Conservation (phyloP, 2,329 filamentous ascomycete species). For the Didymella exigua region DNA sequence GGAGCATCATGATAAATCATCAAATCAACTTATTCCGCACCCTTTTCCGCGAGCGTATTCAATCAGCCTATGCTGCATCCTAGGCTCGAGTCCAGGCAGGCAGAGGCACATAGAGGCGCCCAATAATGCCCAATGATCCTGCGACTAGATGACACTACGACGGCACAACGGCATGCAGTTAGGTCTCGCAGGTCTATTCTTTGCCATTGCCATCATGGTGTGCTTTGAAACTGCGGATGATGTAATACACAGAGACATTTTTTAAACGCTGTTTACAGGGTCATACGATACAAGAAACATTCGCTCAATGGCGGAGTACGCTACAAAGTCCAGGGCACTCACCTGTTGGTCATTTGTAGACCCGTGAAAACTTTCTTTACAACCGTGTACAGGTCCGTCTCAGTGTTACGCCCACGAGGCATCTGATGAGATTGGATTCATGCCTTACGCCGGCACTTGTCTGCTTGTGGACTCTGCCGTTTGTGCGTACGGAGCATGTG, state of each 20-base stretch:
- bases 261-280: background rate
- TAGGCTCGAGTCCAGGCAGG: background rate
- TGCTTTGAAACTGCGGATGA: background rate
- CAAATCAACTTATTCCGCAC: slow-evolving; percentile 3
- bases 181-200: background rate
- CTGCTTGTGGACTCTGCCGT: no score
- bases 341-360: no score
- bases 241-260: background rate
- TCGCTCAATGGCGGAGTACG: no score
- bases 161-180: background rate
- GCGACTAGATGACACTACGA: background rate
- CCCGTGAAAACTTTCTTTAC: no score
- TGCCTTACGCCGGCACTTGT: no score
- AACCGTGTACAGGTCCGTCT: no score
- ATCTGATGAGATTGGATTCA: no score
- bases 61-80: background rate
- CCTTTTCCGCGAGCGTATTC: background rate
- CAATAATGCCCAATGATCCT: background rate
- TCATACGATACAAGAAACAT: no score
- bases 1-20: background rate
- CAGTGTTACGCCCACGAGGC: no score
- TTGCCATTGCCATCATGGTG: background rate
- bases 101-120: background rate
- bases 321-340: background rate
- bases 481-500: no score